Evolutionary conservation across 495 filamentous ascomycete genomes (phyloP).

Genomic region (Annulohypoxylon stygium): DNA sequence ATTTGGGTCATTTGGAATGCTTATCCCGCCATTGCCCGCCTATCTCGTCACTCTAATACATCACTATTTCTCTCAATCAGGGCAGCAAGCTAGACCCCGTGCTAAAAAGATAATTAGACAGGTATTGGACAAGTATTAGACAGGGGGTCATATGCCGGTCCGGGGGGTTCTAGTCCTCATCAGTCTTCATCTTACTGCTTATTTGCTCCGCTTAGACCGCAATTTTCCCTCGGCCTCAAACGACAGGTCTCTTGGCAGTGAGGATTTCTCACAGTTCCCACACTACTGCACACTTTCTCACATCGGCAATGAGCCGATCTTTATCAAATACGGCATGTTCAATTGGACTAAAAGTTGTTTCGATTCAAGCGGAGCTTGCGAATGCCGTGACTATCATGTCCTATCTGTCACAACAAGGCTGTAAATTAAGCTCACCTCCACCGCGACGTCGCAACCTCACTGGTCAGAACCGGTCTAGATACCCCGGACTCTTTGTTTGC

Average conservation of each 20-base stretch:
- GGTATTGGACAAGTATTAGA: background rate
- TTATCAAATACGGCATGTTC: conserved; percentile 33
- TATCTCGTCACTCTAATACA: background rate
- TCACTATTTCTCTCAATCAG: conserved; percentile 7
- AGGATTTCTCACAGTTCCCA: conserved; percentile 9
- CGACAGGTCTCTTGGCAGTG: conserved; percentile 36
- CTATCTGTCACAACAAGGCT: conserved; percentile 32
- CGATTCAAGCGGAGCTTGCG: conserved; percentile 38
- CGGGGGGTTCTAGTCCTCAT: conserved; percentile 8
- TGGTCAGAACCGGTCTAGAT: conserved; percentile 11
- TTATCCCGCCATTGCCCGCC: background rate
- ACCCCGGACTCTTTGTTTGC: conserved; percentile 41
- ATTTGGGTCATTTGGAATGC: conserved; percentile 16
- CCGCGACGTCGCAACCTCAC: conserved; percentile 6
- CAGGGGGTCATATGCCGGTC: conserved; percentile 35
- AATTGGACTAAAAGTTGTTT: conserved; percentile 43
- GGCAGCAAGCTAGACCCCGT: background rate
- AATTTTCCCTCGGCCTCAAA: conserved; percentile 39
- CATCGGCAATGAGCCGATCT: conserved; percentile 33
- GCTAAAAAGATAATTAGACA: background rate
- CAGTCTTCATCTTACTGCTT: background rate
- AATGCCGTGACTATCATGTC: conserved; percentile 41
- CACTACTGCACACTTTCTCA: background rate
- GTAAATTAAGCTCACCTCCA: conserved; percentile 16
- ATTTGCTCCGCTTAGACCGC: conserved; percentile 39